A percentile compares a stretch with the other conserved stretches of the same genome.
phyloP scores from a whole-genome alignment of 768 basidiomycete genomes.

The Cantharellus cinnabarinus region DNA sequence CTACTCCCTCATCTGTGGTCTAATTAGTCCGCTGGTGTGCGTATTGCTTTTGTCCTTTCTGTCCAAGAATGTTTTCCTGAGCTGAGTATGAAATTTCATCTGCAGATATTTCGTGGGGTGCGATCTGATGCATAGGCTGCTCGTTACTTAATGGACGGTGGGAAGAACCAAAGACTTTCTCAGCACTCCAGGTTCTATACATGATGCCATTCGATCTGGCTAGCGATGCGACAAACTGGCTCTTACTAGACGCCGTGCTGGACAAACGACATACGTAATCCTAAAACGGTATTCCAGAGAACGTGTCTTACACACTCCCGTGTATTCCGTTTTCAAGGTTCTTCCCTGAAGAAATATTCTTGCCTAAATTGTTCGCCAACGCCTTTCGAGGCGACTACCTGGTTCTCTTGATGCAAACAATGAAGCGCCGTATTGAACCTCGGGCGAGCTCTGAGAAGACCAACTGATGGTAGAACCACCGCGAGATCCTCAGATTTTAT shows the following conservation, averaged over 20 bases:
- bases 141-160: slow-evolving; percentile 46
- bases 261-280: slow-evolving; percentile 89
- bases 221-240: slow-evolving; percentile 52
- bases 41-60: slow-evolving; percentile 18
- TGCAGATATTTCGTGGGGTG: slow-evolving; percentile 87
- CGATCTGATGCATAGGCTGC: slow-evolving; percentile 54
- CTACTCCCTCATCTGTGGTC: slow-evolving; percentile 65
- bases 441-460: slow-evolving; percentile 29
- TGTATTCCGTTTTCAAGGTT: slow-evolving; percentile 76
- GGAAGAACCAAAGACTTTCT: slow-evolving; percentile 35
- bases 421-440: slow-evolving; percentile 40
- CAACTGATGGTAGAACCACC: slow-evolving; percentile 28
- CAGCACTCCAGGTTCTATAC: slow-evolving; percentile 48
- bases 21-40: slow-evolving; percentile 85
- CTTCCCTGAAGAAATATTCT: slow-evolving; percentile 53
- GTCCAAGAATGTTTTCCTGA: neutral
- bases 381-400: neutral
- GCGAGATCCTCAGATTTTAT: no score
- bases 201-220: slow-evolving; percentile 48
- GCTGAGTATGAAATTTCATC: neutral
- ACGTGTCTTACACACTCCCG: slow-evolving; percentile 60
- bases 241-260: slow-evolving; percentile 47
- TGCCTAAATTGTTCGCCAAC: slow-evolving; percentile 33
- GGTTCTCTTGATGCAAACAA: slow-evolving; percentile 20
- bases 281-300: slow-evolving; percentile 34